phyloP scores from a whole-genome alignment of 371 early-diverging fungal species.

The Zychaea mexicana region DNA sequence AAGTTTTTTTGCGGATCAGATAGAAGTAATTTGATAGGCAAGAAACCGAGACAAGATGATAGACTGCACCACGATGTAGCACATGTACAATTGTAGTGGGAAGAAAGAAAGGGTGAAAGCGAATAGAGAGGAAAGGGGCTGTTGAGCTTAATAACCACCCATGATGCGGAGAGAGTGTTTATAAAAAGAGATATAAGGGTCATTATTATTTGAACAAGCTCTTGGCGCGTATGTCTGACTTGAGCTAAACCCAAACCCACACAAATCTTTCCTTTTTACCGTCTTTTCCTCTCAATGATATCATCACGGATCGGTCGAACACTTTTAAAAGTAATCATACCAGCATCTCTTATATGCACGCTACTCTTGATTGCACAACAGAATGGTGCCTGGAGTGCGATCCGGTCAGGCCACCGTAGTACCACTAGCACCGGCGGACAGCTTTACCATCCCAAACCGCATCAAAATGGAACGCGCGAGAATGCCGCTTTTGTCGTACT shows the following conservation, averaged over 20 bases:
- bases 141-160: too few relatives aligned
- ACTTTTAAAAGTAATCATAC: constrained; percentile 8
- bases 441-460: constrained; percentile 11
- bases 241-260: background rate
- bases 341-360: constrained; percentile 12
- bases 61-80: too few relatives aligned
- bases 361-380: constrained; percentile 15
- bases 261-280: too few relatives aligned
- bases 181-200: too few relatives aligned
- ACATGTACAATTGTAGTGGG: too few relatives aligned
- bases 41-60: too few relatives aligned
- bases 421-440: background rate
- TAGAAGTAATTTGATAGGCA: too few relatives aligned
- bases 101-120: too few relatives aligned
- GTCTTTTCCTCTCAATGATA: background rate
- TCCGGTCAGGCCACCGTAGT: background rate
- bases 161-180: too few relatives aligned
- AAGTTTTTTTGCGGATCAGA: too few relatives aligned
- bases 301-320: constrained; percentile 10
- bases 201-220: background rate
- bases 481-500: constrained; percentile 65
- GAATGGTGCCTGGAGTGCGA: constrained; percentile 4
- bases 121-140: too few relatives aligned
- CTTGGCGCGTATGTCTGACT: background rate
- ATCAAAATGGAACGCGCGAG: constrained; percentile 8